Evolutionary conservation across 192 early-diverging fungal species (phyloP).

Genomic region (Coemansia reversa): DNA sequence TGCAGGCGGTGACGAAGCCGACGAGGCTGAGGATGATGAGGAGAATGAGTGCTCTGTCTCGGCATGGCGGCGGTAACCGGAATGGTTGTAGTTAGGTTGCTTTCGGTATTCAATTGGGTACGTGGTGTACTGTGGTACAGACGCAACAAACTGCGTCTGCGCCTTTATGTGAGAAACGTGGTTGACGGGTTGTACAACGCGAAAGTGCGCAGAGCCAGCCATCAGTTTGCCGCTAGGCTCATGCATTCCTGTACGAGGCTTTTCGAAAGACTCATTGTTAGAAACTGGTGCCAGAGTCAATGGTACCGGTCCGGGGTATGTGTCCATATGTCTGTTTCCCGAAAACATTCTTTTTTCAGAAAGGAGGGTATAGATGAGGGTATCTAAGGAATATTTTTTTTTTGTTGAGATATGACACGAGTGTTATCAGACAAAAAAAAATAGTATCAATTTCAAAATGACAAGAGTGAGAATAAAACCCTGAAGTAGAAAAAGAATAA

Average conservation of each 20-base stretch:
- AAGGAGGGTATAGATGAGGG: neutral
- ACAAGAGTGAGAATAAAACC: slow-evolving; percentile 6
- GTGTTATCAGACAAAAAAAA: neutral
- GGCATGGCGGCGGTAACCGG: neutral
- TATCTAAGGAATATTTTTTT: neutral
- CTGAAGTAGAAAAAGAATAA: neutral
- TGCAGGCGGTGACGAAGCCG: slow-evolving; percentile 14
- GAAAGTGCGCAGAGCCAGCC: neutral
- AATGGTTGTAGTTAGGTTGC: neutral
- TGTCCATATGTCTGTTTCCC: neutral
- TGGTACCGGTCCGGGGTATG: neutral
- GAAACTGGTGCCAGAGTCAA: neutral
- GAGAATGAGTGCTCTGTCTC: neutral
- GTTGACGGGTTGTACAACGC: neutral
- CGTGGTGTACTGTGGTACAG: neutral
- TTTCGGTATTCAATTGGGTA: neutral
- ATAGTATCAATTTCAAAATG: slow-evolving; percentile 6
- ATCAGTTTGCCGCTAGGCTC: neutral
- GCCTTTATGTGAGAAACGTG: neutral
- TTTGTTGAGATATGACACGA: slow-evolving; percentile 3
- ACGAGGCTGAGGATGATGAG: slow-evolving; percentile 5
- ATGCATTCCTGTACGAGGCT: neutral
- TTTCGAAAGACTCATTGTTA: neutral
- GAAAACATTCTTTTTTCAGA: neutral
- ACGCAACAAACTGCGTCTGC: neutral